Base-by-base conservation (phyloP, 371 early-diverging fungal species). In the Lichtheimia ornata region DNA sequence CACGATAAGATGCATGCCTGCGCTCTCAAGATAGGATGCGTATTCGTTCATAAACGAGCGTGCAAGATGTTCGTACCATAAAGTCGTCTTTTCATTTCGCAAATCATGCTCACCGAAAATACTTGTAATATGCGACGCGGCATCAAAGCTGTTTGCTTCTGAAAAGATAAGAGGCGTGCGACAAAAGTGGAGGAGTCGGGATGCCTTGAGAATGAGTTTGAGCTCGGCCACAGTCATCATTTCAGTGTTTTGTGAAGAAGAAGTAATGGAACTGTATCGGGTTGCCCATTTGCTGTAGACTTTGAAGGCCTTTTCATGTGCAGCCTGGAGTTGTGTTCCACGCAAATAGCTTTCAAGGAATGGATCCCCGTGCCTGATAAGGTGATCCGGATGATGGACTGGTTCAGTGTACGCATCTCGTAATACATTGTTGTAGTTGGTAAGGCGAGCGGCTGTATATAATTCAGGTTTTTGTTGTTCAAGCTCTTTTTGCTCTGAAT, bases 281-380 rank as follows among this genome's bases (percentile, higher is more conserved):
- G 74, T 72, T n/a, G 84, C 84, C 89, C 89, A 88, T 70, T 87
- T 87, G 5, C 77, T 76, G 50, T 87, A 88, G 3, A 88, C 83
- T 40, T 81, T 81, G 53, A 82, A 81, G 0, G 86, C 88, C 50
- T 87, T 86, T 50, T 85, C 85, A 49, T 89, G 85, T 1, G 84
- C 85, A 49, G 83, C 76, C n/a, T 75, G 74, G 0, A 83, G 79
- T 58, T 81, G 82, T 9, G 83, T 78, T 57, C 83, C 79, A 9
- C 76, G 66, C 0, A 83, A 59, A 54, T 81, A 85, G 15, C 81
- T 71, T 9, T 82, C 80, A 42, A 88, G 61, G 59, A 85, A 88
- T 3, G 83, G 84, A 25, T 78, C 81, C 1, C 86, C 86, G 47
- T 88, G 87, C 28, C 83, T 65, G 42, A 78, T 56, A 2, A 88